Conservation (phyloP, 164 flowering plant species). For the Kingdonia uniflora region DNA sequence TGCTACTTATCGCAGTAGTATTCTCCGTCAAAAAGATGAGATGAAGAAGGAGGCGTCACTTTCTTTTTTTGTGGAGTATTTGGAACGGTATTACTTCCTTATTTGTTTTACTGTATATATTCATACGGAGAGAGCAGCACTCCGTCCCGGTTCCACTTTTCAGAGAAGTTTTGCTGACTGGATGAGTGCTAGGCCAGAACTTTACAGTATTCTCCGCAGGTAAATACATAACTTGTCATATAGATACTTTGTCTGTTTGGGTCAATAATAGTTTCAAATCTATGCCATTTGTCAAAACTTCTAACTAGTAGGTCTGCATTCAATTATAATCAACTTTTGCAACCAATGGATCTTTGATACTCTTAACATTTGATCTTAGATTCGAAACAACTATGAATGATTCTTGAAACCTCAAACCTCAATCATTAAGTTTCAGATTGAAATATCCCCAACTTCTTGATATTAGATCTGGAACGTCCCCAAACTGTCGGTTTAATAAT, state of each 20-base stretch:
- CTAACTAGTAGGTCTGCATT: no score
- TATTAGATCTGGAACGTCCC: no score
- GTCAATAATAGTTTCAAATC: no score
- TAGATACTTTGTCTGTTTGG: not conserved
- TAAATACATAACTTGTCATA: slow-evolving; percentile 15
- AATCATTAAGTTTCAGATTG: no score
- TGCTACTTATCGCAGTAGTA: slow-evolving; percentile 83
- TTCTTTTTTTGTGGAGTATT: slow-evolving; percentile 89
- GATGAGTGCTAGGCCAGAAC: slow-evolving; percentile 97
- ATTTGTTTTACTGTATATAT: slow-evolving; percentile 96
- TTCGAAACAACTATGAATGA: no score
- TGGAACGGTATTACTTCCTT: slow-evolving; percentile 93
- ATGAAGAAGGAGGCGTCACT: slow-evolving; percentile 92
- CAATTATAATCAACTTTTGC: no score
- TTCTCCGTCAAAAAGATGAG: slow-evolving; percentile 86
- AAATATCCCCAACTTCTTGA: no score
- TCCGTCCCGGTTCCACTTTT: slow-evolving; percentile 36
- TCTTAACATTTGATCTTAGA: no score
- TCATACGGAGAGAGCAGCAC: slow-evolving; percentile 70
- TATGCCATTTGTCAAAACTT: no score
- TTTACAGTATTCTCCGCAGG: slow-evolving; percentile 96
- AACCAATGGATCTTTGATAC: no score
- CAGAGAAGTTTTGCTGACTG: slow-evolving; percentile 76
- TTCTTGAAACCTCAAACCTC: no score
- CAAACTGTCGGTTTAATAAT: no score